phyloP scores from a whole-genome alignment of 1,284 basidiomycete genomes.

The Cryptococcus deneoformans region DNA sequence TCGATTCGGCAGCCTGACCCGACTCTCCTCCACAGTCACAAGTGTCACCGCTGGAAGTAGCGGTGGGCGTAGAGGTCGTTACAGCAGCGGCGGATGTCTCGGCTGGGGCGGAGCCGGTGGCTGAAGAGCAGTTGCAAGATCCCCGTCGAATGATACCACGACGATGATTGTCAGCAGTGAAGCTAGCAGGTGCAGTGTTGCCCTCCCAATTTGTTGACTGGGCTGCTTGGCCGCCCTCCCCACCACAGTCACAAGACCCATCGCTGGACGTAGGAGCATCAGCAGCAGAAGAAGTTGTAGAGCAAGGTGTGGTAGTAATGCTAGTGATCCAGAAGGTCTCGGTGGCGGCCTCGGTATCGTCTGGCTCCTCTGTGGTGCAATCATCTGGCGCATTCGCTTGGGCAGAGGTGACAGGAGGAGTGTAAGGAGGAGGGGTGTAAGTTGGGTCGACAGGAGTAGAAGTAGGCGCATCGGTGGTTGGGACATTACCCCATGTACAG shows the following conservation, averaged over 20 bases:
- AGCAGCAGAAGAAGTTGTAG: not conserved
- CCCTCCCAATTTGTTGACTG: conserved; percentile 4
- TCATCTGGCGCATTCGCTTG: not conserved
- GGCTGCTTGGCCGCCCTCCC: not conserved
- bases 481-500: conserved; percentile 10
- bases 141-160: conserved; percentile 3
- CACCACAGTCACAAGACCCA: not conserved
- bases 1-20: not conserved
- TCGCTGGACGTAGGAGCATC: conserved; percentile 4
- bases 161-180: not conserved
- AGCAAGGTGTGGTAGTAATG: conserved; percentile 10
- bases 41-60: not conserved
- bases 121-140: not conserved
- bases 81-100: not conserved
- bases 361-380: not conserved
- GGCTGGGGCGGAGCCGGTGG: not conserved
- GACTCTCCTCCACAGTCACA: conserved; percentile 2
- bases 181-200: conserved; percentile 4
- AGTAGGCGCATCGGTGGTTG: conserved; percentile 7
- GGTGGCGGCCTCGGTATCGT: not conserved
- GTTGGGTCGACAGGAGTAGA: not conserved
- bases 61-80: not conserved
- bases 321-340: conserved; percentile 8
- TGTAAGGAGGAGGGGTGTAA: conserved; percentile 5
- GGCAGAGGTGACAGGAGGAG: conserved; percentile 2